A percentile compares a stretch with the other conserved stretches of the same genome.
phyloP scores from a whole-genome alignment of 768 basidiomycete genomes.

The Boletus patriciae region DNA sequence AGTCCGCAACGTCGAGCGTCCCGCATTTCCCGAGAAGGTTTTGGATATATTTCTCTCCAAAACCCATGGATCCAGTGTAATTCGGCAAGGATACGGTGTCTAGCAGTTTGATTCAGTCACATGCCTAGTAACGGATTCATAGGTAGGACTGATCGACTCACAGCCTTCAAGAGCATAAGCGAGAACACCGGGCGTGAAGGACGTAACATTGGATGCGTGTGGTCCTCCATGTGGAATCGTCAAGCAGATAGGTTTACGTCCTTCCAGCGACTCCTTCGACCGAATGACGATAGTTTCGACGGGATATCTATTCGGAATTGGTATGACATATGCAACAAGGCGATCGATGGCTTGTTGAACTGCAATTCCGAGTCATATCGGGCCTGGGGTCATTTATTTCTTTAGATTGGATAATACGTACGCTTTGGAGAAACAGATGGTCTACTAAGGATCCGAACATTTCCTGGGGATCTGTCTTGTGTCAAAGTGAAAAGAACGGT shows the following conservation, averaged over 20 bases:
- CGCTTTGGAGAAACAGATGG: slow-evolving; percentile 42
- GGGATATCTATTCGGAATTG: slow-evolving; percentile 49
- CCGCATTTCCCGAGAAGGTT: slow-evolving; percentile 60
- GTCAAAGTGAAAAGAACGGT: slow-evolving; percentile 47
- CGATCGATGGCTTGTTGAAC: slow-evolving; percentile 43
- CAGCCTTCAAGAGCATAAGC: slow-evolving; percentile 62
- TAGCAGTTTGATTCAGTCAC: slow-evolving; percentile 16
- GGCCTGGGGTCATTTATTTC: neutral
- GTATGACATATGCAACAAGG: slow-evolving; percentile 45
- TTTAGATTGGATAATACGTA: slow-evolving; percentile 22
- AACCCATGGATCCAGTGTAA: slow-evolving; percentile 69
- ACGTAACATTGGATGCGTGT: slow-evolving; percentile 47
- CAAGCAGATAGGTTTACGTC: slow-evolving; percentile 44
- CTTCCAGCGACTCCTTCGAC: slow-evolving; percentile 21
- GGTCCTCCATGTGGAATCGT: slow-evolving; percentile 65
- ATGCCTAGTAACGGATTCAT: neutral
- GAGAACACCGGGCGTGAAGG: slow-evolving; percentile 44
- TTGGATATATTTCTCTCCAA: slow-evolving; percentile 59
- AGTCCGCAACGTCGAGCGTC: slow-evolving; percentile 63
- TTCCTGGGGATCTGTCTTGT: slow-evolving; percentile 11
- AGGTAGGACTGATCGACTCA: slow-evolving; percentile 32
- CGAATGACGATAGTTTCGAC: slow-evolving; percentile 57
- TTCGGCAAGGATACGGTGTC: slow-evolving; percentile 63
- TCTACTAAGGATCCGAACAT: slow-evolving; percentile 45
- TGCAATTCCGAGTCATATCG: slow-evolving; percentile 25